phyloP scores from a whole-genome alignment of 148 eudicot species.

The Linanthus parryae region DNA sequence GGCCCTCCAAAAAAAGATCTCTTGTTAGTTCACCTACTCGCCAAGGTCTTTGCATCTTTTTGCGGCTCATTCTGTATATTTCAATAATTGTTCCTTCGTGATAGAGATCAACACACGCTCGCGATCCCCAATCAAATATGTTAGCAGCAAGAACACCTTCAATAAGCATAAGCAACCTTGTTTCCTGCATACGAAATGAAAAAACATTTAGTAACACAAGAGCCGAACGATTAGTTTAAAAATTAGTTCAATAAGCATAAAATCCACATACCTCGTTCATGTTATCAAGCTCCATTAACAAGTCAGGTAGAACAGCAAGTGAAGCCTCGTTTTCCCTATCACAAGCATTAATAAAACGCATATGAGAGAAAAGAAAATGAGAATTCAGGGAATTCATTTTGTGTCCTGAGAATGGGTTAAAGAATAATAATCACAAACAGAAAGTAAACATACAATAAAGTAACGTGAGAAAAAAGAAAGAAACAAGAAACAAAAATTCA shows the following conservation, averaged over 20 bases:
- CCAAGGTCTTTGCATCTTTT: slow-evolving; percentile 99
- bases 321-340: slow-evolving; percentile 95
- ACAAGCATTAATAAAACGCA: slow-evolving; percentile 10
- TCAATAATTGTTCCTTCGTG: slow-evolving; percentile 95
- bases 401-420: background rate
- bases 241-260: no score
- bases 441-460: background rate
- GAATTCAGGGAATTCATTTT: background rate
- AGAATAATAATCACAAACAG: background rate
- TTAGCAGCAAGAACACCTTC: slow-evolving; percentile 99
- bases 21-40: slow-evolving; percentile 44
- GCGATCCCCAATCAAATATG: slow-evolving; percentile 98
- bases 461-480: background rate
- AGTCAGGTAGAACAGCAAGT: slow-evolving; percentile 88
- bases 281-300: slow-evolving; percentile 78
- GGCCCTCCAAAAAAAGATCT: no score
- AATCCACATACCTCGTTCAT: slow-evolving; percentile 60
- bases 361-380: background rate
- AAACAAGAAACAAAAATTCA: background rate
- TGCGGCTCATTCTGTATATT: slow-evolving; percentile 94
- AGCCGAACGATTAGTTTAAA: slow-evolving; percentile 4
- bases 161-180: slow-evolving; percentile 67
- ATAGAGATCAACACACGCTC: slow-evolving; percentile 98
- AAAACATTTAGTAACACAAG: background rate
- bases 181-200: slow-evolving; percentile 52